Conservation (phyloP, 2,329 filamentous ascomycete genomes). For the Fusarium drepaniforme region DNA sequence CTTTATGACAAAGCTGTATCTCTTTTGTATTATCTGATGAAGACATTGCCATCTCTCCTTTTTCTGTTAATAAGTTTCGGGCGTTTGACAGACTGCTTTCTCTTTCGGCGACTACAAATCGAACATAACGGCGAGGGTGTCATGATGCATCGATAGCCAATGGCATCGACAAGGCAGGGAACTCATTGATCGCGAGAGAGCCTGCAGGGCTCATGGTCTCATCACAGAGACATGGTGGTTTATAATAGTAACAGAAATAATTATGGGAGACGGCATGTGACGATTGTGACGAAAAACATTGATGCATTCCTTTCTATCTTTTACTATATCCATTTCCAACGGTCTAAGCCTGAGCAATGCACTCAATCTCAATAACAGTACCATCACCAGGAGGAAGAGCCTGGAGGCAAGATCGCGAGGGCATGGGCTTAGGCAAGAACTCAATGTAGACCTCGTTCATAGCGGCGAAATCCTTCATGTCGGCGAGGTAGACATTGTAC, state of each 20-base stretch:
- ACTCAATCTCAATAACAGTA: constrained; percentile 59
- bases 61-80: background rate
- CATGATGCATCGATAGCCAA: background rate
- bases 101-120: background rate
- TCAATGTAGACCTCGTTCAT: constrained; percentile 63
- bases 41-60: background rate
- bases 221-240: background rate
- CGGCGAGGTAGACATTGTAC: constrained; percentile 76
- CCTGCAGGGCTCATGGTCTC: background rate
- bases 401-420: constrained; percentile 56
- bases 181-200: background rate
- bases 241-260: background rate
- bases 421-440: constrained; percentile 56
- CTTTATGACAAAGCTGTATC: background rate
- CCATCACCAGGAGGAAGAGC: constrained; percentile 53
- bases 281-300: background rate
- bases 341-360: constrained; percentile 53
- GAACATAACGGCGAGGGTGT: background rate
- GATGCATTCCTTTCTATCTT: background rate
- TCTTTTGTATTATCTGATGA: background rate
- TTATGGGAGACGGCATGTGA: background rate
- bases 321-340: background rate
- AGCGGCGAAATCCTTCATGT: constrained; percentile 78
- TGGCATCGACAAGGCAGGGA: background rate
- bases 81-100: background rate